Evolutionary conservation across 306 rosid species (phyloP).

Genomic region (Citrullus amarus): DNA sequence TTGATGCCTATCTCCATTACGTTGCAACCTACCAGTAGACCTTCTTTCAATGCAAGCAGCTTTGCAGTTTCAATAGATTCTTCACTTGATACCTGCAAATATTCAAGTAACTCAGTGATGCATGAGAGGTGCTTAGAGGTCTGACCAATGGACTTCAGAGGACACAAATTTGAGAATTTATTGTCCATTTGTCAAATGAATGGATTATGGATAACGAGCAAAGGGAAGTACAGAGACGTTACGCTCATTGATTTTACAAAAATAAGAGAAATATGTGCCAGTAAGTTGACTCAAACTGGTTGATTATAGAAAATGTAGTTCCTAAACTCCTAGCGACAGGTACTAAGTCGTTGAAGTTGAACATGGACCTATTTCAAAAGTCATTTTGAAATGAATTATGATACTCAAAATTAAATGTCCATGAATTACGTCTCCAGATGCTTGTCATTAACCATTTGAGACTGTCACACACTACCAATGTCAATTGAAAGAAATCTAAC

Average conservation of each 20-base stretch:
- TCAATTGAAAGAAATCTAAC: not conserved
- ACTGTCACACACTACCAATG: not conserved
- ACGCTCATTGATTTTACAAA: not conserved
- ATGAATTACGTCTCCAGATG: not conserved
- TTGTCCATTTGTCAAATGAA: not conserved
- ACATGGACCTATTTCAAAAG: not conserved
- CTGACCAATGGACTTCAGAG: not conserved
- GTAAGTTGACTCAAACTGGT: not conserved
- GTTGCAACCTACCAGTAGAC: slow-evolving; percentile 29
- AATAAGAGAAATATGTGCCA: not conserved
- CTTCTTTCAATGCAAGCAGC: slow-evolving; percentile 77
- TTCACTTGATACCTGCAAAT: slow-evolving; percentile 64
- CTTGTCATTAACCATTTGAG: not conserved
- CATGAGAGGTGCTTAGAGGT: not conserved
- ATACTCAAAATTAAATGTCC: not conserved
- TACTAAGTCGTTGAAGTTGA: not conserved
- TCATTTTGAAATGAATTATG: not conserved
- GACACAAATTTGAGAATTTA: not conserved
- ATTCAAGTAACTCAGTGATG: not conserved
- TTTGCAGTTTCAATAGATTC: slow-evolving; percentile 84
- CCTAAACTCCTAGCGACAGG: not conserved
- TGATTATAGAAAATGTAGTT: not conserved
- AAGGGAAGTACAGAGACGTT: not conserved
- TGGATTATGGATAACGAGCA: not conserved
- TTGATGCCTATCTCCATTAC: not conserved